A percentile compares a stretch with the other conserved stretches of the same genome.
These are phyloP conservation scores for Wickerhamomyces ciferrii DNA, from an alignment of 805 yeast genomes.

Conservation along the genomic window DNA sequence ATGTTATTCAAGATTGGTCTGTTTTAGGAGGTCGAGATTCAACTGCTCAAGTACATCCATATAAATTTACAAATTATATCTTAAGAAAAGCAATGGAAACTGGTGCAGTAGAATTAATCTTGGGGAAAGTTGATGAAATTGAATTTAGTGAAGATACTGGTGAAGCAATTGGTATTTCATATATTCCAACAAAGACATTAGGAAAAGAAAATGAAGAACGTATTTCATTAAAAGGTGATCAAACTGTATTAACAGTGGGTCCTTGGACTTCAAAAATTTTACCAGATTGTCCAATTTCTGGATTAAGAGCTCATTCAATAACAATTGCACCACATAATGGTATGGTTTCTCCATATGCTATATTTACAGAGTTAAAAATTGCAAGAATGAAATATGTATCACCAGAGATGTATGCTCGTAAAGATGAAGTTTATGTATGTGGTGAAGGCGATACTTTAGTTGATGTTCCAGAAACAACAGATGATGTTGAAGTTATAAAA, in stretches of 20 bases:
- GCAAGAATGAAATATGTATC: conserved; percentile 65
- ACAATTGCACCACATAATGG: conserved; percentile 78
- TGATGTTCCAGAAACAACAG: conserved; percentile 90
- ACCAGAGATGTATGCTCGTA: conserved; percentile 93
- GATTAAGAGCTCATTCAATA: conserved; percentile 91
- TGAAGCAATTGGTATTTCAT: conserved; percentile 68
- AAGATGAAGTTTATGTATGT: conserved; percentile 93
- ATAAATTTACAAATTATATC: conserved; percentile 82
- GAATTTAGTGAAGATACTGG: conserved; percentile 58
- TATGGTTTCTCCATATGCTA: conserved; percentile 85
- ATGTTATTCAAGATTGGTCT: conserved; percentile 67
- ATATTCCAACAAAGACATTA: conserved; percentile 31
- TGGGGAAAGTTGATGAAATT: conserved; percentile 78
- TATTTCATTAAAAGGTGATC: conserved; percentile 57
- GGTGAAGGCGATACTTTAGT: conserved; percentile 95
- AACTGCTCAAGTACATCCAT: conserved; percentile 97
- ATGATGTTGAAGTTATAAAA: conserved; percentile 83
- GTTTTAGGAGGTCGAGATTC: conserved; percentile 78
- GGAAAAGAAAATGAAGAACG: conserved; percentile 23
- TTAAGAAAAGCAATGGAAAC: conserved; percentile 74
- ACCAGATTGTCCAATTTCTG: conserved; percentile 92
- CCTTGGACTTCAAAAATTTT: conserved; percentile 94
- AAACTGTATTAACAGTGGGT: conserved; percentile 83
- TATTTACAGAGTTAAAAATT: conserved; percentile 86
- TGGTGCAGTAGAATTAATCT: conserved; percentile 76